phyloP scores from a whole-genome alignment of 352 stramenopile species.

The Achlya hypogyna region DNA sequence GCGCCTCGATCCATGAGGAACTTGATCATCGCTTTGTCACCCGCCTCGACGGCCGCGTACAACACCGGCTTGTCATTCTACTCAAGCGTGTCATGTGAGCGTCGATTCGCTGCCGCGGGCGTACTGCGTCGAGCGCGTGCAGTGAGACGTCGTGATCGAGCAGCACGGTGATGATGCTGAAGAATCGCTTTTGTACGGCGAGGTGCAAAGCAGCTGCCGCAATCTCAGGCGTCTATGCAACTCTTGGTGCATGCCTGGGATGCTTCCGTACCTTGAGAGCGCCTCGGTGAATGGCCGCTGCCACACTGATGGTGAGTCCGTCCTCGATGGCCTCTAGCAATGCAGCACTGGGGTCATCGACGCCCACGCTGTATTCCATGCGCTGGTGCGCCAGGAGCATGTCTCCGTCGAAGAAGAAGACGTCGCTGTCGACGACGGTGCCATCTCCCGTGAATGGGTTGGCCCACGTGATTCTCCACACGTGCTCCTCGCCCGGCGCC shows the following conservation, averaged over 20 bases:
- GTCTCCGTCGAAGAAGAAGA: background rate
- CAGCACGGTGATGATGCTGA: background rate
- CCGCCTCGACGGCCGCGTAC: background rate
- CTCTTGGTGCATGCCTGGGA: background rate
- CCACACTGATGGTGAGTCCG: background rate
- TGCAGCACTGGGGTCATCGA: background rate
- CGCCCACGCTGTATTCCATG: background rate
- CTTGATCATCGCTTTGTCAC: background rate
- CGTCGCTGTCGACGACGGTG: background rate
- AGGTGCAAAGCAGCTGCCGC: background rate
- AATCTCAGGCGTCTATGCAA: background rate
- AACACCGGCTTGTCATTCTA: no score
- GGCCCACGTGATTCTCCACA: background rate
- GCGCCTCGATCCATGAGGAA: background rate
- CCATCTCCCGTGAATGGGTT: background rate
- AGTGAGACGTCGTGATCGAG: background rate
- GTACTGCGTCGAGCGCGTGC: background rate
- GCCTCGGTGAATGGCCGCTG: background rate
- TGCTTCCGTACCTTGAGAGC: background rate
- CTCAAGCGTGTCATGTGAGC: no score
- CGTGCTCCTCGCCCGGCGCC: background rate
- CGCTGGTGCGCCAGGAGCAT: background rate
- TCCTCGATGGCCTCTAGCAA: background rate
- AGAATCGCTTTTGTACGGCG: background rate
- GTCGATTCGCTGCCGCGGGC: background rate